A percentile compares a stretch with the other conserved stretches of the same genome.
Conservation (phyloP, 345 rosid genomes). For the Ceriops decandra region DNA sequence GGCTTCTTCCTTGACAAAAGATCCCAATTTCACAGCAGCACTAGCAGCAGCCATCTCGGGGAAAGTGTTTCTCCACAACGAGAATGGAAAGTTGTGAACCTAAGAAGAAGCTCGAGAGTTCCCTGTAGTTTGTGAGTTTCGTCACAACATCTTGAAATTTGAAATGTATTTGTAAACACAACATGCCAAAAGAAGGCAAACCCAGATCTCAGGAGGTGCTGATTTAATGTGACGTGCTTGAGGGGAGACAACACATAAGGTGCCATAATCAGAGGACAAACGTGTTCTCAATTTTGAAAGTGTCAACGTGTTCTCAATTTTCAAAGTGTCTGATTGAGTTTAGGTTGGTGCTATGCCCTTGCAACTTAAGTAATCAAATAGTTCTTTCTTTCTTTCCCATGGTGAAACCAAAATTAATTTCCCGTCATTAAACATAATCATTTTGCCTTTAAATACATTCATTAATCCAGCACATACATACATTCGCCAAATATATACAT, state of each 20-base stretch:
- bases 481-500: no score
- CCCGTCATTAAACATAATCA: no score
- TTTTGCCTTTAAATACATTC: no score
- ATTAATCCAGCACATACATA: no score
- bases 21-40: slow-evolving; percentile 95
- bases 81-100: slow-evolving; percentile 34
- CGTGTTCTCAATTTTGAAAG: no score
- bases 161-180: slow-evolving; percentile 21
- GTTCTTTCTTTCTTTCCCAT: no score
- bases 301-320: no score
- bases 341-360: no score
- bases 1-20: slow-evolving; percentile 89
- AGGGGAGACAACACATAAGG: background rate
- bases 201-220: background rate
- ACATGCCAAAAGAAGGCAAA: background rate
- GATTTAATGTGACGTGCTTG: background rate
- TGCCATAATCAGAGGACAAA: no score
- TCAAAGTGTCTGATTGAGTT: no score
- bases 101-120: background rate
- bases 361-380: no score
- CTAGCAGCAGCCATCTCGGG: slow-evolving; percentile 90
- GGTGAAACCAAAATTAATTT: no score
- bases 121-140: background rate
- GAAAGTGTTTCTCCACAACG: slow-evolving; percentile 54
- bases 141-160: slow-evolving; percentile 7